phyloP scores from a whole-genome alignment of 805 yeast species.

The Metschnikowia picachoensis region DNA sequence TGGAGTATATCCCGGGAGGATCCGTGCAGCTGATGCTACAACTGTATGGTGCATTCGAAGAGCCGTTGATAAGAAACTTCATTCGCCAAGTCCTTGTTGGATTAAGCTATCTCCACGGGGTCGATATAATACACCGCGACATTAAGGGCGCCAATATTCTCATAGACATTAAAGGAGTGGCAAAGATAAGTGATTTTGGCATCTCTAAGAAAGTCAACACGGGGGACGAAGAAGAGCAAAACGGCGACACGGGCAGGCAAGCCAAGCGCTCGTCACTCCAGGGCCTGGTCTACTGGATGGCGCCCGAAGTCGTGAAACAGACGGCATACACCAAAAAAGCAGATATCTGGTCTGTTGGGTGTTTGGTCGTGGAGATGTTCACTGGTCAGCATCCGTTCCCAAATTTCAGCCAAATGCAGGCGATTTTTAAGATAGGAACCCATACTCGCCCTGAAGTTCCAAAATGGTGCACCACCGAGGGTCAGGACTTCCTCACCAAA shows the following conservation, averaged over 20 bases:
- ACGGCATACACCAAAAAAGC: slow-evolving; percentile 88
- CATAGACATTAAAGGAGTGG: slow-evolving; percentile 75
- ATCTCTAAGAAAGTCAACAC: slow-evolving; percentile 49
- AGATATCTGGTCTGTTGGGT: slow-evolving; percentile 97
- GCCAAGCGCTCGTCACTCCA: slow-evolving; percentile 74
- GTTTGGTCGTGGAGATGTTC: slow-evolving; percentile 89
- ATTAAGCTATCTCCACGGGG: slow-evolving; percentile 66
- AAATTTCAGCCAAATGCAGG: slow-evolving; percentile 92
- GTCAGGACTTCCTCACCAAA: slow-evolving; percentile 57
- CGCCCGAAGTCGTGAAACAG: slow-evolving; percentile 97
- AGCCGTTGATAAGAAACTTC: slow-evolving; percentile 66
- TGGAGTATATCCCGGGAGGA: slow-evolving; percentile 42
- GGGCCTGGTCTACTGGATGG: slow-evolving; percentile 95
- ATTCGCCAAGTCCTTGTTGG: slow-evolving; percentile 76
- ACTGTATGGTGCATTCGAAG: slow-evolving; percentile 78
- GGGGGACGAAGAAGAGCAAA: slow-evolving; percentile 18
- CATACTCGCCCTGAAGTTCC: slow-evolving; percentile 80
- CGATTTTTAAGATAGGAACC: slow-evolving; percentile 90
- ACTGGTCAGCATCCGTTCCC: slow-evolving; percentile 97
- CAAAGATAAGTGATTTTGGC: slow-evolving; percentile 85
- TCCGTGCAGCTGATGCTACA: slow-evolving; percentile 60
- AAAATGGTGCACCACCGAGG: slow-evolving; percentile 61
- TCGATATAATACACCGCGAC: slow-evolving; percentile 78
- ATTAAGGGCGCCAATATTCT: slow-evolving; percentile 86
- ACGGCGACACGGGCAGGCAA: slow-evolving; percentile 24